These are phyloP conservation scores for Fusarium sp. DNA, from an alignment of 2,329 filamentous ascomycete species.

Conservation along the genomic window DNA sequence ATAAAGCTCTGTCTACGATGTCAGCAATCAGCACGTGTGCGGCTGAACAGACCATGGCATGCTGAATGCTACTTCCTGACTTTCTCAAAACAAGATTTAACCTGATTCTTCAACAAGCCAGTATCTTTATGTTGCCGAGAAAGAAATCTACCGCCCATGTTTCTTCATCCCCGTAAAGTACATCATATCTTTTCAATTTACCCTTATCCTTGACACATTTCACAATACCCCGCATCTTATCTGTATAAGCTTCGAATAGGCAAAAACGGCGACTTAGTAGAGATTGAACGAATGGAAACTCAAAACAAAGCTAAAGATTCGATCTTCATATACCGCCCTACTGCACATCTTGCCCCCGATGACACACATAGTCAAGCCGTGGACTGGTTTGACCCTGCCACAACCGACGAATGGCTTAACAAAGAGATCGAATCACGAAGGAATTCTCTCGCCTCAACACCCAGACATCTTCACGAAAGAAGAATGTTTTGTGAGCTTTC, in stretches of 20 bases:
- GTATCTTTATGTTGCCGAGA: too few relatives aligned
- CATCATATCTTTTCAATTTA: neutral
- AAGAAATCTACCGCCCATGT: rapidly evolving
- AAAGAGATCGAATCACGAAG: neutral
- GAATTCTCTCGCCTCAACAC: neutral
- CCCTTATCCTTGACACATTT: too few relatives aligned
- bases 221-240: neutral
- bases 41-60: neutral
- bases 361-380: neutral
- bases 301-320: too few relatives aligned
- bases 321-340: neutral
- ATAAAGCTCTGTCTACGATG: neutral
- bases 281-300: neutral
- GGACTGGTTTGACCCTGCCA: neutral
- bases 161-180: rapidly evolving
- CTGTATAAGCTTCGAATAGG: neutral
- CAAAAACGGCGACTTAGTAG: neutral
- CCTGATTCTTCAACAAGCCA: neutral
- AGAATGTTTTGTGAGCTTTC: neutral
- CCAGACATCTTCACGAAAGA: neutral
- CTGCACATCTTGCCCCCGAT: rapidly evolving
- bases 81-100: neutral
- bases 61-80: too few relatives aligned
- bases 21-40: neutral
- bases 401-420: neutral